Evolutionary conservation across 23 red algal genomes (phyloP), one percentile per base, ranked within the genome.

Genomic region (Pyropia haitanensis): DNA sequence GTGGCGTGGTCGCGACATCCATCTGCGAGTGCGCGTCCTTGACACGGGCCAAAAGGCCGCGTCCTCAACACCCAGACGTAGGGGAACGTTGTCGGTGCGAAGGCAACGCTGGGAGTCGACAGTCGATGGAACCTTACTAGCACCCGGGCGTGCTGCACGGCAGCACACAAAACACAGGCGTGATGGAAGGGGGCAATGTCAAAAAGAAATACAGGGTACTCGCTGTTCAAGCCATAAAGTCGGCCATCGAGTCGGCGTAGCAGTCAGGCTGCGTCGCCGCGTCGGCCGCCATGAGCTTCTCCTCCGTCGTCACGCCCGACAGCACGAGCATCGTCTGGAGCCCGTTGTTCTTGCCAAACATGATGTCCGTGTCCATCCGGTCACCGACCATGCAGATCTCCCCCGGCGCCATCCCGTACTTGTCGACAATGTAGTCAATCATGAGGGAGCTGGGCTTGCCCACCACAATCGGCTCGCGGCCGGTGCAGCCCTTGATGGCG

Each of bases 321-420:
- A 98, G 70, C 34, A 72, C 71, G 19, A 98, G 57, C 18, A 98
- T 71, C 15, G 85, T 86, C 25, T 65, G 61, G 22, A 89, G 51
- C 10, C 94, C 94, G 34, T 98, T 98, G 76, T 87, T 77, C 72
- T 87, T 90, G 61, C 94, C 94, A 75, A 98, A 98, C 23, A 98
- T 67, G 22, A 98, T 66, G 65, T 98, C 94, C 39, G 94, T 98
- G 64, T 98, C 94, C 18, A 98, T 73, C 49, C 94, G 73, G 67
- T 98, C 94, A 18, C 94, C 94, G n/a, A 98, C 85, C 80, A 98
- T 90, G 72, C 94, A 98, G 16, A 98, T 91, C 63, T 98, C 86
- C 53, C 66, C 21, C 12, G 75, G 70, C 53, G 63, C 52, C 17
- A 98, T 78, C 6, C 62, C 64, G 51, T 81, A 88, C 56, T 98